phyloP scores from a whole-genome alignment of 2,329 filamentous ascomycete genomes.

The Ophiostoma himal-ulmi region DNA sequence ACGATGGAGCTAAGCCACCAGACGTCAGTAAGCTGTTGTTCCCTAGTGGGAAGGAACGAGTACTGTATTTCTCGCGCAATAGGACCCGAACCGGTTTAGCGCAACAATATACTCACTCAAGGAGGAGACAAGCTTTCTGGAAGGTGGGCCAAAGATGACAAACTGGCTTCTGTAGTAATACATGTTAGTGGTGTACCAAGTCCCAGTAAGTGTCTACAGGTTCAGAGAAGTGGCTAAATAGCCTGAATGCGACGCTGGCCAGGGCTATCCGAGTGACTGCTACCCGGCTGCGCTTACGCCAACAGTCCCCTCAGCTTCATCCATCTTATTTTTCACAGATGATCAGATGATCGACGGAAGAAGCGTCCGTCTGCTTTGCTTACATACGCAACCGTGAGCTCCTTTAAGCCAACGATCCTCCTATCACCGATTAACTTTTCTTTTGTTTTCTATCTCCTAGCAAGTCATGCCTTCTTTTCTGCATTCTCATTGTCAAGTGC shows the following conservation, averaged over 20 bases:
- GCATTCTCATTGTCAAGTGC: no score
- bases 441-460: neutral
- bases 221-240: neutral
- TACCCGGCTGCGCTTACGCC: neutral
- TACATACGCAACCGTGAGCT: neutral
- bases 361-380: neutral
- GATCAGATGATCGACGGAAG: neutral
- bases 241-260: neutral
- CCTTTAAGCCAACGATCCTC: neutral
- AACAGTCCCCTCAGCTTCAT: neutral
- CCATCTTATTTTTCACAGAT: neutral
- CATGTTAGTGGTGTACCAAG: neutral
- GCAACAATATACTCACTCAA: neutral
- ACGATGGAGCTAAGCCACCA: neutral
- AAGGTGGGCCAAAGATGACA: neutral
- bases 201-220: neutral
- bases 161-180: neutral
- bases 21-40: neutral
- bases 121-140: neutral
- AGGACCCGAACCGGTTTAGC: neutral
- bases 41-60: neutral
- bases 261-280: neutral
- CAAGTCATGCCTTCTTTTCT: no score
- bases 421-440: neutral
- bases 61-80: neutral